Base-by-base conservation (phyloP, 139 green algal species). In the Chlorella sp. region DNA sequence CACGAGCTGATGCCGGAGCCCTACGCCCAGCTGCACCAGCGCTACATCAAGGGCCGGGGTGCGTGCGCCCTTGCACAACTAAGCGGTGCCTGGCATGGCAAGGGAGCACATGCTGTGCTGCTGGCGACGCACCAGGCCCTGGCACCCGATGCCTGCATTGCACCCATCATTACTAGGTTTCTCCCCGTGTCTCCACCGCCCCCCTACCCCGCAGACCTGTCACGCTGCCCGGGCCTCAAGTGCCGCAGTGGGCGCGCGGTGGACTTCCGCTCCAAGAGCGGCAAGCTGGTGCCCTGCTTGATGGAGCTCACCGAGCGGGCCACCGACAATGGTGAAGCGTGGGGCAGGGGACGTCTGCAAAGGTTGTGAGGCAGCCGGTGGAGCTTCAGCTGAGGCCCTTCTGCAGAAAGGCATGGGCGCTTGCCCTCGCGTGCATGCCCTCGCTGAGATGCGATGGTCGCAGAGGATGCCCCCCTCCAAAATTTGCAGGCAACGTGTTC, bases 1-100 rank as follows among this genome's bases (percentile, higher is more conserved):
- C 73, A 64, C 30, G 73, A 78, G 26, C 73, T 78, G 26, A 60
- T 78, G 73, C 73, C 73, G 0, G 73, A 78, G 44, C 73, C 73
- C 24, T n/a, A 62, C 17, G 43, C 73, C 9, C 73, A 62, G 43
- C 73, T 78, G 30, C 44, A 78, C 44, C 43, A 58, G 43, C 73
- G 73, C 43, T 78, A 41, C 43, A 38, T 78, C 43, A 78, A 78
- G 73, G 73, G 73, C 6, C 43, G 73, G 13, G 69, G 69, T 76
- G 69, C 51, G 51, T 60, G 51, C 51, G 14, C 51, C 24, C 14
- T 20, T 26, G 51, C 51, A 26, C 14, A 16, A 20, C 14, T 60
- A 60, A 60, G 11, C 51, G 22, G 51, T 60, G 16, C 13, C 11
- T 60, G 51, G 51, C 14, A 60, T 60, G 51, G 51, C 9, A 20